Conservation (phyloP, 1,284 basidiomycete genomes). For the Phlebopus sp. region DNA sequence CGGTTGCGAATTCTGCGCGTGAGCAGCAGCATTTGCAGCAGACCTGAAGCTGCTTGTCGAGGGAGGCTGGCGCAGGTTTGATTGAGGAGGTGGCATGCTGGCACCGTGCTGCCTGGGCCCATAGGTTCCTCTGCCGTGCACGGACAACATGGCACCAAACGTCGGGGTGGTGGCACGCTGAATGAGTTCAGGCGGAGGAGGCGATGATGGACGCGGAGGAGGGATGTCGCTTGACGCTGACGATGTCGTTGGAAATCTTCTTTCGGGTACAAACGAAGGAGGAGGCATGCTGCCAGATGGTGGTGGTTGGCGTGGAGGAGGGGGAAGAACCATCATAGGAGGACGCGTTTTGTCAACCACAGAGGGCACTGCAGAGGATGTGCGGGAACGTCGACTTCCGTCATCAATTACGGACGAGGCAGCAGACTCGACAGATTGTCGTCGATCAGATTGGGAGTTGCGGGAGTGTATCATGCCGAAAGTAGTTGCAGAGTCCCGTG, state of each 20-base stretch:
- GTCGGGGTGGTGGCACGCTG: constrained; percentile 84
- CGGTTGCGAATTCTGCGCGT: constrained; percentile 44
- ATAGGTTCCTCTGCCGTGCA: constrained; percentile 49
- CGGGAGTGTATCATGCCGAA: constrained; percentile 38
- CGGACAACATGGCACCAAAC: constrained; percentile 59
- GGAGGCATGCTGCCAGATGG: constrained; percentile 71
- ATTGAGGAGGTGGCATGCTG: constrained; percentile 67
- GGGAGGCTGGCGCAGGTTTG: constrained; percentile 64
- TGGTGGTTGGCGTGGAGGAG: constrained; percentile 79
- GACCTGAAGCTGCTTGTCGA: constrained; percentile 82
- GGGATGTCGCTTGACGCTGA: constrained; percentile 53
- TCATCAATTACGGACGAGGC: constrained; percentile 46
- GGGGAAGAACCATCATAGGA: constrained; percentile 82
- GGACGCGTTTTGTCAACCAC: constrained; percentile 76
- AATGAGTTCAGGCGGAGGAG: constrained; percentile 85
- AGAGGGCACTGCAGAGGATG: constrained; percentile 46
- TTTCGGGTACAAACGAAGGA: constrained; percentile 72
- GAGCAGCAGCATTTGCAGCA: constrained; percentile 53
- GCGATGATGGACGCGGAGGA: constrained; percentile 83
- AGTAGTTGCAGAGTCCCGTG: constrained; percentile 40
- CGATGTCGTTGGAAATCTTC: constrained; percentile 52
- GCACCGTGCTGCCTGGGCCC: constrained; percentile 57
- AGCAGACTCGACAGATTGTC: constrained; percentile 63
- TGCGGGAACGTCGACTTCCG: constrained; percentile 49
- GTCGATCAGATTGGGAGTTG: constrained; percentile 40